Evolutionary conservation across 805 yeast genomes (phyloP), one percentile per base, ranked within the genome.

Genomic region (Tetrapisispora taiwanensis): DNA sequence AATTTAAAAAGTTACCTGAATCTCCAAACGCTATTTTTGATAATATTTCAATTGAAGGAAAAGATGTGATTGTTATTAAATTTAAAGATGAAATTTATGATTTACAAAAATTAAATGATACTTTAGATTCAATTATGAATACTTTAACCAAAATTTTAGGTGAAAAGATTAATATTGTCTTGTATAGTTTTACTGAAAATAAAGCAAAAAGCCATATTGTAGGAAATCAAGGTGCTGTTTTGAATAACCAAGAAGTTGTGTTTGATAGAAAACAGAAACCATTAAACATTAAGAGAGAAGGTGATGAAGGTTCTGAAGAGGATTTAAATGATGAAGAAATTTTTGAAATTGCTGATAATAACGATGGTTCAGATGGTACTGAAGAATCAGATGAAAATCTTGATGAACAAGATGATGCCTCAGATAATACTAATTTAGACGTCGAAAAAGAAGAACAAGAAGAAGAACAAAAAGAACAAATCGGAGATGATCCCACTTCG

Each of bases 61-160:
- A 53, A 30, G 39, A 43, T 30, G 43, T 52, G 13, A 43, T 58
- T 30, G 47, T 59, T 43, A 55, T 61, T 40, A 45, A 55, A 22
- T 56, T 62, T 24, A 46, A 48, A 12, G 48, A 42, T n/a, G 31
- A 46, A 7, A 39, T 48, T n/a, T 60, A 60, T 42, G 54, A 58
- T 40, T 39, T 55, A 30, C 39, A 44, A 13, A 43, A 42, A 28
- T 34, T 62, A 26, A 60, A 59, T 42, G 59, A 55, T 33, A 58
- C 55, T 36, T 31, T 60, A 30, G 64, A 59, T 35, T 47, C 54
- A 26, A 48, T 48, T 5, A 49, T 48, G 15, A 36, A 54, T 7
- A 55, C 49, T 42, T 40, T 61, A 32, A 55, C 50, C 26, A 59
- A 59, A 31, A 49, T 53, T 4, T 34, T 55, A 27, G 41, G 45